Evolutionary conservation across 208 protist species (phyloP), one percentile per base, ranked within the genome.

Genomic region (Trypanosoma brucei): DNA sequence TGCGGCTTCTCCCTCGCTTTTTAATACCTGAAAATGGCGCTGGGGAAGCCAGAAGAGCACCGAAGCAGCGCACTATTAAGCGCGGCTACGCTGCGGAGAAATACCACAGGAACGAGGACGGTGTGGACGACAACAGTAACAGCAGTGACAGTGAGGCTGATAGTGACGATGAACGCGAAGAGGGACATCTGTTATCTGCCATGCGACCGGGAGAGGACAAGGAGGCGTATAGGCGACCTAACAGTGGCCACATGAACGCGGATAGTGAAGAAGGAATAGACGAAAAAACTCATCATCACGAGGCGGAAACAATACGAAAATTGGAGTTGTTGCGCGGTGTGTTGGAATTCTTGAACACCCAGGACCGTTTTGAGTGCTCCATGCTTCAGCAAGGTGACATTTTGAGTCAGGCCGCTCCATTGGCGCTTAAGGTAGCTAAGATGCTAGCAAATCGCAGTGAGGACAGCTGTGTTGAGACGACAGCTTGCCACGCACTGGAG

Each of bases 311-410:
- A 33, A 85, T 94, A 55, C 81, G 85, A 40, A 94, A 91, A 70
- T 65, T 91, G 65, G 88, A 94, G 76, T 68, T 92, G 42, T 65
- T 94, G 62, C 82, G 79, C 35, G 59, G 79, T 34, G 40, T 92
- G 33, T 77, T 85, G 60, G 86, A 92, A 68, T 94, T 81, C 70
- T 94, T 84, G 81, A 87, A 92, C 51, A 73, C 81, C 40, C 88
- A 91, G 60, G 83, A 94, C 65, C 61, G 76, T 14, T 50, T 63
- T 2, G 84, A 94, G 73, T 78, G 81, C 54, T 57, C 63, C 51
- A 79, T 88, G 79, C 68, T 87, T 13, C 59, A 75, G 30, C 70
- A 73, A 34, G 73, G 53, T 3, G 74, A 82, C 51, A 79, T 69
- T 6, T 45, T 62, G 2, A 1, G 59, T 46, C 54, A 69, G 48